Conservation (phyloP, 139 green algal species). For the Edaphochlamys debaryana region DNA sequence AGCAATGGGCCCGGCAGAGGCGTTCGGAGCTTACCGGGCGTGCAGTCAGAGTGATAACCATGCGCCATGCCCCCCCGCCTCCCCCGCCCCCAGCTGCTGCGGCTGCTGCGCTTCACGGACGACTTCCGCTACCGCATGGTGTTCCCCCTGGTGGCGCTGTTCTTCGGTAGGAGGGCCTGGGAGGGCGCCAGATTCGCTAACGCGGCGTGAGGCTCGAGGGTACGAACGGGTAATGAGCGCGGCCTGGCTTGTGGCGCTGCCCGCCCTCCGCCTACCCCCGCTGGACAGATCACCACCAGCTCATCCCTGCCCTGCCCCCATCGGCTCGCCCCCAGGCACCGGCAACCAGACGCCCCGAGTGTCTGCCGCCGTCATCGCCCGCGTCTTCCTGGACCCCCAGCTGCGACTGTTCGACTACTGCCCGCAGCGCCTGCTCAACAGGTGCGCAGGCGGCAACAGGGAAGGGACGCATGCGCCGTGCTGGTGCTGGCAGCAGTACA, state of each 20-base stretch:
- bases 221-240: no score
- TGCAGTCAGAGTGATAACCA: no score
- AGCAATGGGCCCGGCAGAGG: no score
- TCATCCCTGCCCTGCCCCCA: neutral
- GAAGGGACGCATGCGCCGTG: no score
- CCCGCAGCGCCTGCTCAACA: slow-evolving; percentile 66
- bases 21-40: no score
- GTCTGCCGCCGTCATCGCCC: slow-evolving; percentile 66
- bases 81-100: slow-evolving; percentile 54
- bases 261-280: no score
- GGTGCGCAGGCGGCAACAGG: slow-evolving; percentile 1
- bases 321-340: slow-evolving; percentile 16
- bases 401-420: slow-evolving; percentile 79
- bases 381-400: slow-evolving; percentile 78
- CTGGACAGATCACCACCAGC: no score
- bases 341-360: slow-evolving; percentile 80
- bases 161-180: slow-evolving; percentile 64
- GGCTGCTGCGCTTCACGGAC: slow-evolving; percentile 60
- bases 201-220: no score
- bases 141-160: slow-evolving; percentile 77
- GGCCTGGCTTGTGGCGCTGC: no score
- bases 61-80: no score
- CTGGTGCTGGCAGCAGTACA: no score
- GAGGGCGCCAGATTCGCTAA: no score
- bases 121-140: slow-evolving; percentile 77